phyloP scores from a whole-genome alignment of 2,329 filamentous ascomycete species.

The Ophiostoma ips region DNA sequence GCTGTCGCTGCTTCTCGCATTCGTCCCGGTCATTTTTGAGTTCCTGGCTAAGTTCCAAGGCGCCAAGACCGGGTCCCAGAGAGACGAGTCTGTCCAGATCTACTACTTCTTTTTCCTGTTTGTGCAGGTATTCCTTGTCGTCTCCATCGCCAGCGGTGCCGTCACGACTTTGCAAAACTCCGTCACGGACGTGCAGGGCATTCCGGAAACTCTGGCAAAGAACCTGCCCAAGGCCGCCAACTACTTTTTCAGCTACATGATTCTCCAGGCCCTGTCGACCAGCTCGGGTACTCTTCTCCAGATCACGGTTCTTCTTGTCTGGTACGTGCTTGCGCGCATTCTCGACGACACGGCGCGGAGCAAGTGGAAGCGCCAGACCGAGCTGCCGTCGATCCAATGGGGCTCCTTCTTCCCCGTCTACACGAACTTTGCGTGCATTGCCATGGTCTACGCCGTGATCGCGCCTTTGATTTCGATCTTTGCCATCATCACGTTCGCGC shows the following conservation, averaged over 20 bases:
- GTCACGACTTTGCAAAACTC: conserved; percentile 48
- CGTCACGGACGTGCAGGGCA: conserved; percentile 43
- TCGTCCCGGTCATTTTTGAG: conserved; percentile 68
- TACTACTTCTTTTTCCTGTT: conserved; percentile 95
- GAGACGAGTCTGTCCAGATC: conserved; percentile 70
- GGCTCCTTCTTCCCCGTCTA: conserved; percentile 92
- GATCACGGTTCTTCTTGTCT: conserved; percentile 60
- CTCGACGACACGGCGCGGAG: conserved; percentile 67
- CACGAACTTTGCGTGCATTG: conserved; percentile 91
- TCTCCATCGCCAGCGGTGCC: conserved; percentile 64
- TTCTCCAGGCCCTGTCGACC: conserved; percentile 81
- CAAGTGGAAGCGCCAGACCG: conserved; percentile 79
- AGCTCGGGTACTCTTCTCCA: conserved; percentile 83
- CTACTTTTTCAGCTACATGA: conserved; percentile 98
- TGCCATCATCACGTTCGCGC: conserved; percentile 77
- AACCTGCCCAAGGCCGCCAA: conserved; percentile 80
- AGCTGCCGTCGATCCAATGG: conserved; percentile 68
- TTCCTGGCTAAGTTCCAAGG: conserved; percentile 63
- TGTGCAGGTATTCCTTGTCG: conserved; percentile 85
- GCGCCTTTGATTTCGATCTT: conserved; percentile 86
- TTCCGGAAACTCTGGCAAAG: conserved; percentile 57
- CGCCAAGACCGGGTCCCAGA: conserved; percentile 66
- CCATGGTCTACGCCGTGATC: conserved; percentile 74
- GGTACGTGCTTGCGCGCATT: conserved; percentile 69
- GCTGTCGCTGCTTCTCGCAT: conserved; percentile 61